phyloP scores from a whole-genome alignment of 2,329 filamentous ascomycete species.

The Didymella pomorum region DNA sequence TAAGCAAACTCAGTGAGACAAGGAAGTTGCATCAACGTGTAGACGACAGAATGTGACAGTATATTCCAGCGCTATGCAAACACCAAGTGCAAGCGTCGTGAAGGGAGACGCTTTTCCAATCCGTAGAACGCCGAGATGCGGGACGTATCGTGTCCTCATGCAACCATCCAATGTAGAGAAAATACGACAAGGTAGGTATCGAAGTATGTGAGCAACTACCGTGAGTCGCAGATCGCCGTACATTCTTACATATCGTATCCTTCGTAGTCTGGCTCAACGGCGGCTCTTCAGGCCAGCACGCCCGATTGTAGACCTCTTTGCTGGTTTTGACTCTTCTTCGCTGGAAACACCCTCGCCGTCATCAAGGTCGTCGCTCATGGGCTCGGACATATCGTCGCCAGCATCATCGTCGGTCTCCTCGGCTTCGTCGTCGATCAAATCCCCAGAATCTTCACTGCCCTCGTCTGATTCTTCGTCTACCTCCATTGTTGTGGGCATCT shows the following conservation, averaged over 20 bases:
- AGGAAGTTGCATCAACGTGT: neutral
- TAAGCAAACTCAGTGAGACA: conserved; percentile 7
- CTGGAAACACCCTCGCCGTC: conserved; percentile 55
- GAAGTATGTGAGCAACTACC: conserved; percentile 10
- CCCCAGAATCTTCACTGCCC: conserved; percentile 65
- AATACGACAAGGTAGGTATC: conserved; percentile 9
- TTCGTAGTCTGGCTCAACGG: conserved; percentile 27
- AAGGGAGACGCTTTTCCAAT: conserved; percentile 19
- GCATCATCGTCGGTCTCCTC: conserved; percentile 58
- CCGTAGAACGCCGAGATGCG: conserved; percentile 18
- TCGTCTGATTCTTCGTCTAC: conserved; percentile 55
- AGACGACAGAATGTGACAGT: conserved; percentile 15
- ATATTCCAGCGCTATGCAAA: conserved; percentile 25
- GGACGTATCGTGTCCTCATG: conserved; percentile 11
- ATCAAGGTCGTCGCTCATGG: conserved; percentile 57
- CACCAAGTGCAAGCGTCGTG: conserved; percentile 18
- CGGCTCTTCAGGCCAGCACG: conserved; percentile 44
- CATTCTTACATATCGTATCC: conserved; percentile 18
- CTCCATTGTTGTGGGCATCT: conserved; percentile 62
- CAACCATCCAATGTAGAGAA: conserved; percentile 13
- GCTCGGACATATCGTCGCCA: conserved; percentile 57
- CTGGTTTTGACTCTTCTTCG: conserved; percentile 51
- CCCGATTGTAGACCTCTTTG: conserved; percentile 45
- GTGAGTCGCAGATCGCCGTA: conserved; percentile 14
- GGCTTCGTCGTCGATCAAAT: conserved; percentile 61